Evolutionary conservation across 208 protist genomes (phyloP).

Genomic region (Trichomonas tenax): DNA sequence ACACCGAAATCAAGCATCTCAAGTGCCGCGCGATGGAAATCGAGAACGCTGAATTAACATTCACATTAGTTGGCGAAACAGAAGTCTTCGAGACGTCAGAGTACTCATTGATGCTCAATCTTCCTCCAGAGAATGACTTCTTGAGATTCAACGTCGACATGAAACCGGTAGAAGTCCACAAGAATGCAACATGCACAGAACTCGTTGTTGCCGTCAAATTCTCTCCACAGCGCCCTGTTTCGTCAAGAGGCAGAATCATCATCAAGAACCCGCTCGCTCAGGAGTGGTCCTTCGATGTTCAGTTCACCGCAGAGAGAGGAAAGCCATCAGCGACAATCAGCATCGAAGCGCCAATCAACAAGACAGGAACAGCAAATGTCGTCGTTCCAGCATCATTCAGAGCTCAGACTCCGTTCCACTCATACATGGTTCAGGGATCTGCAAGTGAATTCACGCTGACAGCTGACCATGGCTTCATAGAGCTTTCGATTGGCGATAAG

Average conservation of each 20-base stretch:
- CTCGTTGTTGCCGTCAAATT: background rate
- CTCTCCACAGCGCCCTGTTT: background rate
- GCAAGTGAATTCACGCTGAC: background rate
- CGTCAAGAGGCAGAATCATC: background rate
- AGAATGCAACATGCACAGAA: background rate
- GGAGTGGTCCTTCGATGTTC: background rate
- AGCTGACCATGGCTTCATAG: background rate
- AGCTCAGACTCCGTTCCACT: background rate
- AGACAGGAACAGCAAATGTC: constrained; percentile 9
- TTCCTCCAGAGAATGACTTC: background rate
- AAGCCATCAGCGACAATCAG: background rate
- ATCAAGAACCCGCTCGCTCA: background rate
- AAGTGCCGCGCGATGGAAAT: background rate
- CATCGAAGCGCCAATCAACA: background rate
- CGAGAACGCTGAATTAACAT: background rate
- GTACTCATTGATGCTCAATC: background rate
- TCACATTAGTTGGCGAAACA: background rate
- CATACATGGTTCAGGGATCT: background rate
- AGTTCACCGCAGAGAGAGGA: background rate
- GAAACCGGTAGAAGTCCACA: background rate
- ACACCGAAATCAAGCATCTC: background rate
- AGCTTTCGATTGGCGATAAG: background rate
- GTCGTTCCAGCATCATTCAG: background rate
- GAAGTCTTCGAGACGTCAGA: background rate
- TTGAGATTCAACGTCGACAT: background rate